Base-by-base conservation (phyloP, 2,329 filamentous ascomycete species). In the Thielaviopsis punctulata region DNA sequence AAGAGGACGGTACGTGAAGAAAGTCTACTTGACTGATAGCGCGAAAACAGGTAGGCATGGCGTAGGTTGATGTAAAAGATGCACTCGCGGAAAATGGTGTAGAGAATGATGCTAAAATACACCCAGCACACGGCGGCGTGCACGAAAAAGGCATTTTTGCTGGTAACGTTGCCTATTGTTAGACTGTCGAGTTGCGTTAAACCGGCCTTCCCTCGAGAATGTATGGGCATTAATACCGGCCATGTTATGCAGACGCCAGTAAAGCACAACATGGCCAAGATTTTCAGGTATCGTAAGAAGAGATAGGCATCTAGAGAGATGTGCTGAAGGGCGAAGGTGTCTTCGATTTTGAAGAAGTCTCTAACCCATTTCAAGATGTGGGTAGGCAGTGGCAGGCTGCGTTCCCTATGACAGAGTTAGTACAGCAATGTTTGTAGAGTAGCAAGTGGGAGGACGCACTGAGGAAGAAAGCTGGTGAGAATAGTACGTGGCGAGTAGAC, bases 1-100 rank as follows among this genome's bases (percentile, higher is more conserved):
- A 95, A 94, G n/a, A 98, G 76, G 6, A 96, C 88, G 1, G 89
- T 95, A 24, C 88, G 79, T 0, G 89, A 88, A 0, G 90, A 95
- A 43, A 96, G 79, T 18, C 89, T 83, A 58, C 81, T 83, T 24
- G 87, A 77, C 62, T 94, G 90, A 49, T 84, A 72, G 1, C 86
- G 87, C 2, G 87, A 86, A 53, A 94, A 73, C n/a, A 89, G 78
- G 68, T 93, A 96, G 1, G 90, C 90, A 68, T 96, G 92, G 57
- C 90, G 85, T 50, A 96, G 68, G 60, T 94, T 94, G 69, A 95
- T 86, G 66, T 88, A 94, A 74, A 83, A 96, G 60, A 98, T 82
- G 62, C 82, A 82, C 66, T 98, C 92, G 56, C 92, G 80, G 25
- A 86, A 86, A 52, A 98, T 79, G 61, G 87, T 86, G 66, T 87